Percentiles rank a stretch among this genome's conserved stretches.
These are phyloP conservation scores for Tricholoma saponaceum DNA, from an alignment of 768 basidiomycete genomes.

Conservation along the genomic window DNA sequence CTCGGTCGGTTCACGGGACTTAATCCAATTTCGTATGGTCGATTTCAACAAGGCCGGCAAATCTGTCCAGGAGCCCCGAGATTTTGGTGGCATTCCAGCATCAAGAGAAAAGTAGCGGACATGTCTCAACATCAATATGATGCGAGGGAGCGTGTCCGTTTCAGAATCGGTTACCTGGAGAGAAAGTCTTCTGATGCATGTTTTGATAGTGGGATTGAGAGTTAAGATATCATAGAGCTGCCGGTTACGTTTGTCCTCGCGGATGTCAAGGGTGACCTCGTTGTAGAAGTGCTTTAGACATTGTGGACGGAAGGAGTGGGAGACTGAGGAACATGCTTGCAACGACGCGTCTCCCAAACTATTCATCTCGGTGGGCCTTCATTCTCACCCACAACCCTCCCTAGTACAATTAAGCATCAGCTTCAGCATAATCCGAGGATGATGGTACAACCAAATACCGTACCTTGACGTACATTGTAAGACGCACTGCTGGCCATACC, in stretches of 20 bases:
- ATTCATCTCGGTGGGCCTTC: conserved; percentile 10
- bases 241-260: background rate
- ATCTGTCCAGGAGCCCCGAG: background rate
- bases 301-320: background rate
- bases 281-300: background rate
- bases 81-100: too few species aligned
- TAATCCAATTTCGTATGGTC: background rate
- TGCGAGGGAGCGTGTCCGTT: background rate
- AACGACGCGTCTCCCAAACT: too few species aligned
- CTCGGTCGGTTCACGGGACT: background rate
- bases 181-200: background rate
- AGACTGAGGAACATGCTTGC: background rate
- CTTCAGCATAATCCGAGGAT: too few species aligned
- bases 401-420: conserved; percentile 10
- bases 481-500: conserved; percentile 29
- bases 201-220: background rate
- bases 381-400: conserved; percentile 32
- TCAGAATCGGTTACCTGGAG: background rate
- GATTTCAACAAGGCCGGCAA: background rate
- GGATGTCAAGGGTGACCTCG: background rate
- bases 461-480: too few species aligned
- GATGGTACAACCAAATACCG: too few species aligned
- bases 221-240: background rate
- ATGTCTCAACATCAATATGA: background rate
- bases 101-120: background rate